A percentile compares a stretch with the other conserved stretches of the same genome.
Conservation (phyloP, 2,329 filamentous ascomycete species). For the Fusarium sp. region DNA sequence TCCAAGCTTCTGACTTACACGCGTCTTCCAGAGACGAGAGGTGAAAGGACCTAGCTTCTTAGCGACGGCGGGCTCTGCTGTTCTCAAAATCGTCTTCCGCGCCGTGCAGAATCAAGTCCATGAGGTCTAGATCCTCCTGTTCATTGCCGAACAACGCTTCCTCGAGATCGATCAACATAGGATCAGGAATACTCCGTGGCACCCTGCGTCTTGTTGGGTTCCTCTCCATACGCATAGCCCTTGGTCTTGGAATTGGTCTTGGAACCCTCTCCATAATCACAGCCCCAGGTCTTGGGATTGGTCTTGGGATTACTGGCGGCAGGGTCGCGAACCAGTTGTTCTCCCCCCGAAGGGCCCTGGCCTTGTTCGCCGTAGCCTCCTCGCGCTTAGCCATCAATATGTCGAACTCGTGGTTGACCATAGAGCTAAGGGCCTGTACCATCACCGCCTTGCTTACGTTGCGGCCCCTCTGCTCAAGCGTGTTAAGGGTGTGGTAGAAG, state of each 20-base stretch:
- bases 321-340: constrained; percentile 1
- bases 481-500: constrained; percentile 25
- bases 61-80: not conserved
- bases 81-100: not conserved
- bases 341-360: too few relatives aligned
- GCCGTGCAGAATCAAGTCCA: too few relatives aligned
- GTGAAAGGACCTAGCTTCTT: not conserved
- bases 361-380: not conserved
- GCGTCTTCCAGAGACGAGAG: constrained; percentile 10
- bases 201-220: too few relatives aligned
- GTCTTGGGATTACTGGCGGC: not conserved
- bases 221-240: not conserved
- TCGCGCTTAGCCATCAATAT: constrained; percentile 7
- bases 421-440: not conserved
- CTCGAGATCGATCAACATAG: too few relatives aligned
- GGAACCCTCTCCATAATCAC: too few relatives aligned
- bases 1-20: constrained; percentile 18
- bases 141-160: too few relatives aligned
- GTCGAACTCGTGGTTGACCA: constrained; percentile 25
- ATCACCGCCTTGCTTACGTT: not conserved
- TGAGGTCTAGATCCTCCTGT: too few relatives aligned
- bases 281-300: not conserved
- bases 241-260: not conserved
- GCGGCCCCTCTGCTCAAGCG: constrained; percentile 1
- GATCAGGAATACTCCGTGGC: too few relatives aligned